These are phyloP conservation scores for Neofusicoccum kwambonambiense DNA, from an alignment of 2,329 filamentous ascomycete genomes.

Conservation along the genomic window DNA sequence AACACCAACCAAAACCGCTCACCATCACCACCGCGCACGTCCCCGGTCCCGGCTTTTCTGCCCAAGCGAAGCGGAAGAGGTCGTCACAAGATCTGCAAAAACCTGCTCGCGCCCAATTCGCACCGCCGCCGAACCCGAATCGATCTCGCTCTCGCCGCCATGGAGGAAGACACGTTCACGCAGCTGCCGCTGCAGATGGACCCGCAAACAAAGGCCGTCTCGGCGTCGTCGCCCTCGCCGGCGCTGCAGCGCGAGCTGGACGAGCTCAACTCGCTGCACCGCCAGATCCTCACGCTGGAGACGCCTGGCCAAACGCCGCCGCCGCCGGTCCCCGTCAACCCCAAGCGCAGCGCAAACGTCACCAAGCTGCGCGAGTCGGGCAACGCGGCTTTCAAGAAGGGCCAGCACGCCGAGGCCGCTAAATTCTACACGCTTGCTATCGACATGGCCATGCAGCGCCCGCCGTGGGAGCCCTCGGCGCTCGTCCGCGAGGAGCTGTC, in stretches of 20 bases:
- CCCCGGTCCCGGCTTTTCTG: background rate
- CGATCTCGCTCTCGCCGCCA: background rate
- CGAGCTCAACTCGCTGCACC: constrained; percentile 77
- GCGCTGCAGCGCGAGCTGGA: constrained; percentile 53
- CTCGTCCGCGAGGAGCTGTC: constrained; percentile 83
- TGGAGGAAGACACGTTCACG: constrained; percentile 64
- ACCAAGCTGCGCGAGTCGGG: constrained; percentile 87
- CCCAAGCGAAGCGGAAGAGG: background rate
- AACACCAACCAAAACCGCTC: background rate
- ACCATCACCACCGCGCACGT: constrained; percentile 10
- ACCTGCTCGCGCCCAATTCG: background rate
- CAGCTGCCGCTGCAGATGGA: constrained; percentile 80
- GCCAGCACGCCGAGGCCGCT: constrained; percentile 70
- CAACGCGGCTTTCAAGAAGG: constrained; percentile 79
- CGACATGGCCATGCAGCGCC: constrained; percentile 80
- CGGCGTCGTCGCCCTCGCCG: constrained; percentile 40
- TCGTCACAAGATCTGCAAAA: background rate
- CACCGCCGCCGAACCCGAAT: background rate
- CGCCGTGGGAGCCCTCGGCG: constrained; percentile 82
- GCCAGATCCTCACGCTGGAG: constrained; percentile 65
- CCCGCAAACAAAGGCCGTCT: constrained; percentile 74
- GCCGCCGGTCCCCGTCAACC: constrained; percentile 86
- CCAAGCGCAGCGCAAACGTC: constrained; percentile 84
- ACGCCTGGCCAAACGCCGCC: constrained; percentile 68
- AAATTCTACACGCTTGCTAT: constrained; percentile 82